A percentile compares a stretch with the other conserved stretches of the same genome.
Evolutionary conservation across 495 filamentous ascomycete genomes (phyloP).

Genomic region (Chaetomidium leptoderma): DNA sequence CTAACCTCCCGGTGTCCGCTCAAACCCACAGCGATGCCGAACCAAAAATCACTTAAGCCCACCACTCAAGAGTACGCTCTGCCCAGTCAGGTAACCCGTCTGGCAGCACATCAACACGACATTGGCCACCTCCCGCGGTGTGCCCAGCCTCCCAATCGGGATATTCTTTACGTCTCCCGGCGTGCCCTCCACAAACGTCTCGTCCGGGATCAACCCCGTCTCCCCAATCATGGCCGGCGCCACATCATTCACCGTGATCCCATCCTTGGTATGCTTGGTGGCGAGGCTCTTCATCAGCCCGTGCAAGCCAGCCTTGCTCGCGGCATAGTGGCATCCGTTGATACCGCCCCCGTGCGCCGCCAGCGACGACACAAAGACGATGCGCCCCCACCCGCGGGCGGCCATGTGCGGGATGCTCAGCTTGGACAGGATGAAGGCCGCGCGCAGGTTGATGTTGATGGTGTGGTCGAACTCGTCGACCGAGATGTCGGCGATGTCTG

Average conservation of each 20-base stretch:
- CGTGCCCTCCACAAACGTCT: conserved; percentile 43
- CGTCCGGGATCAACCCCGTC: conserved; percentile 61
- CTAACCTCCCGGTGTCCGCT: no score
- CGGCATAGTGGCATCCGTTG: conserved; percentile 67
- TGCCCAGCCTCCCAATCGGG: conserved; percentile 59
- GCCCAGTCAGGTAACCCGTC: conserved; percentile 67
- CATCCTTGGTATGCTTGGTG: conserved; percentile 54
- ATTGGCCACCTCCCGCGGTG: conserved; percentile 64
- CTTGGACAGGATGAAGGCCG: conserved; percentile 62
- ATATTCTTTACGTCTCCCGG: conserved; percentile 51
- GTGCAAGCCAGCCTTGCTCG: conserved; percentile 59
- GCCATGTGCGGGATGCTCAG: conserved; percentile 63
- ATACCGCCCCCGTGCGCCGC: conserved; percentile 62
- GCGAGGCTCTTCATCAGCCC: conserved; percentile 64
- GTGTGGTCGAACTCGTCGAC: conserved; percentile 65
- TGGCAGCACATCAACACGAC: conserved; percentile 62
- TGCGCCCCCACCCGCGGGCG: conserved; percentile 57
- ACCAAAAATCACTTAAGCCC: conserved; percentile 41
- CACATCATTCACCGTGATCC: conserved; percentile 72
- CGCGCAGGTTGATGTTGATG: conserved; percentile 60
- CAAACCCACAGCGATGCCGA: not conserved
- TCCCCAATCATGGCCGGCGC: conserved; percentile 71
- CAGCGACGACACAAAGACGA: conserved; percentile 65
- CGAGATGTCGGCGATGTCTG: conserved; percentile 35
- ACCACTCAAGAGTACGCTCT: conserved; percentile 55